phyloP scores from a whole-genome alignment of 2,329 filamentous ascomycete genomes.

The Paradendryphiella salina region DNA sequence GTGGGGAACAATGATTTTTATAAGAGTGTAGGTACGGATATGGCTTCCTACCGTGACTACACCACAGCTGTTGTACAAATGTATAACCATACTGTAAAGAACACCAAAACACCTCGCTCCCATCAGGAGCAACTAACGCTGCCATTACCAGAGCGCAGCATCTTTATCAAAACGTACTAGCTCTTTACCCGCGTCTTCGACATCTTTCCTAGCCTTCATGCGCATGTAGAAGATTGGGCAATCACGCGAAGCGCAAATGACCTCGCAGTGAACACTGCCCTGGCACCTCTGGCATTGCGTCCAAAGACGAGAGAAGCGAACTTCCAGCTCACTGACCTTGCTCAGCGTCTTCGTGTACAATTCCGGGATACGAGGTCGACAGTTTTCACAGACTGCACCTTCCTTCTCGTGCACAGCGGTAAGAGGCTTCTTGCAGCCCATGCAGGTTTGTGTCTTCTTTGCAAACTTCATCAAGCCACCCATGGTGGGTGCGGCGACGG shows the following conservation, averaged over 20 bases:
- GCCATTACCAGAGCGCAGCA: constrained; percentile 65
- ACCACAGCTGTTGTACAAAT: background rate
- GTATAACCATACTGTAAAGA: background rate
- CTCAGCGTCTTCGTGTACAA: constrained; percentile 89
- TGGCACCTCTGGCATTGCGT: constrained; percentile 98
- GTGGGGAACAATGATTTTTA: background rate
- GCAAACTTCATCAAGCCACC: constrained; percentile 98
- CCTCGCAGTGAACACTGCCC: constrained; percentile 96
- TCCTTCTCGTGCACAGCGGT: constrained; percentile 74
- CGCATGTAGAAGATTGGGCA: constrained; percentile 99
- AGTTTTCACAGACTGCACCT: constrained; percentile 87
- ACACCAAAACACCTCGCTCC: constrained; percentile 9
- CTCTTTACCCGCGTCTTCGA: constrained; percentile 93
- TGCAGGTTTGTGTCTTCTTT: constrained; percentile 96
- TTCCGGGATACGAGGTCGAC: constrained; percentile 82
- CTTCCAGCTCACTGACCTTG: constrained; percentile 88
- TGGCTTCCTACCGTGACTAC: background rate
- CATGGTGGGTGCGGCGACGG: constrained; percentile 85
- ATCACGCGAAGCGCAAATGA: constrained; percentile 94
- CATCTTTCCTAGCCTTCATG: constrained; percentile 99
- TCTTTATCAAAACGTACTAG: constrained; percentile 87
- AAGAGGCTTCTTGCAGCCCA: constrained; percentile 98
- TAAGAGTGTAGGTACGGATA: background rate
- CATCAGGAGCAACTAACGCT: background rate
- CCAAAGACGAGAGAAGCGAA: constrained; percentile 90